Evolutionary conservation across 108 stramenopile genomes (phyloP).

Genomic region (Licmophora abbreviata): DNA sequence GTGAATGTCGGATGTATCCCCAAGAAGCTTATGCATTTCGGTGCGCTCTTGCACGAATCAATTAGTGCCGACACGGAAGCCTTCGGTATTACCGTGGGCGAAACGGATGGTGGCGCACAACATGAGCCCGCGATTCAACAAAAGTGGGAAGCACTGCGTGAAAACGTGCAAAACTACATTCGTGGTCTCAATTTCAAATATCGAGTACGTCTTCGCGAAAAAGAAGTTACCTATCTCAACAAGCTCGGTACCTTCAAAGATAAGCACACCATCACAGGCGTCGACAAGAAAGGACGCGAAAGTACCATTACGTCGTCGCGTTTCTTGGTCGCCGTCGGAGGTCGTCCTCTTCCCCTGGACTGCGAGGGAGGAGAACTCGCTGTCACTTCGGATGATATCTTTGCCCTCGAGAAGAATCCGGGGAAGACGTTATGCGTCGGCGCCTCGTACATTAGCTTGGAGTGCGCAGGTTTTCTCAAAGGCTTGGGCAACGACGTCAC

Average conservation of each 20-base stretch:
- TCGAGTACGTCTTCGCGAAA: constrained; percentile 89
- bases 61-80: constrained; percentile 42
- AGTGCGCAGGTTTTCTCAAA: constrained; percentile 96
- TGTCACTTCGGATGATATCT: constrained; percentile 93
- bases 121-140: constrained; percentile 19
- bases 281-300: constrained; percentile 77
- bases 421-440: constrained; percentile 96
- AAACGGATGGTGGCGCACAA: constrained; percentile 22
- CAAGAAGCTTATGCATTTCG: constrained; percentile 96
- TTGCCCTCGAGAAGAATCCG: constrained; percentile 81
- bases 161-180: constrained; percentile 92
- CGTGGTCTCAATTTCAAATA: constrained; percentile 96
- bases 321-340: constrained; percentile 92
- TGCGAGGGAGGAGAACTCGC: constrained; percentile 91
- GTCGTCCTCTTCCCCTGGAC: constrained; percentile 80
- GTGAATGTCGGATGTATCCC: constrained; percentile 98
- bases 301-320: constrained; percentile 66
- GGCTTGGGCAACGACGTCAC: constrained; percentile 90
- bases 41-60: constrained; percentile 56
- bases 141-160: constrained; percentile 71
- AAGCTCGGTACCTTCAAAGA: constrained; percentile 80
- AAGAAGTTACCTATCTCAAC: constrained; percentile 90
- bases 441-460: constrained; percentile 95
- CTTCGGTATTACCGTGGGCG: constrained; percentile 57
- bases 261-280: constrained; percentile 71